phyloP scores from a whole-genome alignment of 306 rosid species.

The Urtica urens region DNA sequence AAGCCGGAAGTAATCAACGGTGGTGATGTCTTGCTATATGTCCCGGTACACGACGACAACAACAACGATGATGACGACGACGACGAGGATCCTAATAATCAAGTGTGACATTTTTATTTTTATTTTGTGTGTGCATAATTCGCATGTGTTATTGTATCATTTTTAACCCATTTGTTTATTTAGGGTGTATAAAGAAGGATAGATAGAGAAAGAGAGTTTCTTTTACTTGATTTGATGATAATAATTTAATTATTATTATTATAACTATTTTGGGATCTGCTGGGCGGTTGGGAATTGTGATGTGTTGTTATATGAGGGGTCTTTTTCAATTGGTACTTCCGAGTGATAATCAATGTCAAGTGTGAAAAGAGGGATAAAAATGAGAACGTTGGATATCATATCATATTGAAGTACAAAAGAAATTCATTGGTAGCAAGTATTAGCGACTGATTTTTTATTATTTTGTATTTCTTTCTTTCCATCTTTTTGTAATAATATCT shows the following conservation, averaged over 20 bases:
- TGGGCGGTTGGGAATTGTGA: constrained; percentile 7
- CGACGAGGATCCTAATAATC: constrained; percentile 15
- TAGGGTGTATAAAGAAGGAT: constrained; percentile 35
- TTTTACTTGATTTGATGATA: too few relatives aligned
- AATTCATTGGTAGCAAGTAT: neutral
- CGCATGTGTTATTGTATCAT: too few relatives aligned
- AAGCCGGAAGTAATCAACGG: constrained; percentile 20
- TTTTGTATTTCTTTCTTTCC: too few relatives aligned
- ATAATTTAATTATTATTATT: constrained; percentile 2
- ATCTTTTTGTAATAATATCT: constrained; percentile 21
- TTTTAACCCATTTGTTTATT: neutral
- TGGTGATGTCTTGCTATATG: constrained; percentile 21
- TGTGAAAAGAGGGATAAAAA: constrained; percentile 15
- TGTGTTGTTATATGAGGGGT: constrained; percentile 1
- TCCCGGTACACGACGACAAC: neutral
- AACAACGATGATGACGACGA: constrained; percentile 27
- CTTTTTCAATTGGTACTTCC: constrained; percentile 11
- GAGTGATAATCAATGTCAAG: constrained; percentile 24
- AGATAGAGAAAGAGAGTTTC: constrained; percentile 23
- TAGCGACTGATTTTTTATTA: constrained; percentile 20
- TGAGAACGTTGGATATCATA: constrained; percentile 23
- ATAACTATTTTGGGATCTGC: neutral
- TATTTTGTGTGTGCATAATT: too few relatives aligned
- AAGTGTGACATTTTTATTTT: constrained; percentile 22
- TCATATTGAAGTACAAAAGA: constrained; percentile 18